A percentile compares a stretch with the other conserved stretches of the same genome.
Evolutionary conservation across 2,329 filamentous ascomycete species (phyloP).

Genomic region (Aspergillus tanneri): DNA sequence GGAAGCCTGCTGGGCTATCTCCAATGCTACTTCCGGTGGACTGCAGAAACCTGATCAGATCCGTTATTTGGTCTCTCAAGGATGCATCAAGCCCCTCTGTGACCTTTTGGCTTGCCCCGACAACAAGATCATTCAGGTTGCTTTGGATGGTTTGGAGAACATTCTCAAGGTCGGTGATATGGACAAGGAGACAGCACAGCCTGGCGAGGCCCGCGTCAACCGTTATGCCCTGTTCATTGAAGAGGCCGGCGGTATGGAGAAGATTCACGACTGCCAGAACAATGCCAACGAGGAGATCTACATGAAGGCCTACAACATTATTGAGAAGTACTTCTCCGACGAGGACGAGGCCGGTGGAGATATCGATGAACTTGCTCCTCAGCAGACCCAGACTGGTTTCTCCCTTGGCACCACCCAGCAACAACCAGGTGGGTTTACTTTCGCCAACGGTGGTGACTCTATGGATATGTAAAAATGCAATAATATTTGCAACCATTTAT

Average conservation of each 20-base stretch:
- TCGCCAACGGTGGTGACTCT: constrained; percentile 70
- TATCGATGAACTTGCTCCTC: constrained; percentile 76
- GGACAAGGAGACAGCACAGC: constrained; percentile 80
- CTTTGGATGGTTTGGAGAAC: constrained; percentile 95
- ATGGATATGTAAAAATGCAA: constrained; percentile 66
- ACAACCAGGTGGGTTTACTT: constrained; percentile 82
- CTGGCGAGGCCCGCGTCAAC: constrained; percentile 65
- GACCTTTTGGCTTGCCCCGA: constrained; percentile 94
- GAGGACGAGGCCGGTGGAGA: constrained; percentile 80
- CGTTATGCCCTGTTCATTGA: constrained; percentile 97
- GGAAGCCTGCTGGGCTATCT: constrained; percentile 99
- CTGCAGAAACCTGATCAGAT: constrained; percentile 99
- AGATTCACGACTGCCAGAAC: constrained; percentile 99
- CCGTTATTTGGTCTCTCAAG: constrained; percentile 85
- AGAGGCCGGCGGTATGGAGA: constrained; percentile 98
- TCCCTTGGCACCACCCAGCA: constrained; percentile 64
- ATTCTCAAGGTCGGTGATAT: constrained; percentile 99
- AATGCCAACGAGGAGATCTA: constrained; percentile 99
- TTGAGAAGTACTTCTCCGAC: constrained; percentile 99
- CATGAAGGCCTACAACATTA: constrained; percentile 99
- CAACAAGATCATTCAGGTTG: constrained; percentile 99
- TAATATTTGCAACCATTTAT: constrained; percentile 16
- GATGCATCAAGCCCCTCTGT: constrained; percentile 96
- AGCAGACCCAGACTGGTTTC: constrained; percentile 73
- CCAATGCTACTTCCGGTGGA: constrained; percentile 94